Evolutionary conservation across 352 stramenopile species (phyloP), one percentile per base, ranked within the genome.

Genomic region (Globisporangium yorkense): DNA sequence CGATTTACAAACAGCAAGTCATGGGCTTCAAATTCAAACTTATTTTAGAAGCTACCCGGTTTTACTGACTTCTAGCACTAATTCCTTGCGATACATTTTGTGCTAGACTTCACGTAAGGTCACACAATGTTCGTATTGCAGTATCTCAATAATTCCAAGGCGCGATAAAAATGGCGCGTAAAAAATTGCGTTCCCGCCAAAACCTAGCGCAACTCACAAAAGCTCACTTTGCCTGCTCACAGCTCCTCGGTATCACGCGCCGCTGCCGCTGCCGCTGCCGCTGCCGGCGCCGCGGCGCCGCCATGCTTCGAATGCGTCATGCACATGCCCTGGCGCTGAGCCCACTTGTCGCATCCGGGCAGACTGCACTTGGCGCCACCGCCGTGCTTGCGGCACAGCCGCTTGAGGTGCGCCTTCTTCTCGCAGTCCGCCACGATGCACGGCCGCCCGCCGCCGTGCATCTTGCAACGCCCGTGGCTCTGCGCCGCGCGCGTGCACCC

Each of bases 331-430:
- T 87, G 70, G 18, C 83, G 80, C 57, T 94, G 85, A 4, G 83
- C 82, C 85, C 85, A 94, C 63, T 94, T 94, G 6, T 91, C 75
- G 33, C 85, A 94, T 5, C 68, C 78, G 8, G 58, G 8, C 3
- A 87, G 47, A 49, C 63, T 77, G 64, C 85, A 95, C 61, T 93
- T 93, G 48, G 78, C 71, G 33, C 85, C 85, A 3, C 85, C 85
- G 46, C 85, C 85, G 66, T 95, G 85, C 63, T 89, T 85, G 31
- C 85, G 85, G 43, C 85, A 95, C 37, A 95, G 58, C 10, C 81
- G 73, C 61, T 92, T 92, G 33, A 95, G 48, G 50, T 92, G 82
- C 20, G 82, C 82, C 61, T 89, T 92, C 75, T 92, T 92, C 59
- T 89, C 82, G 41, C 82, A 92, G 5, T 75, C 79, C n/a, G 53